These are phyloP conservation scores for Limnomonas spitsbergensis DNA, from an alignment of 139 green algal genomes.

Conservation along the genomic window DNA sequence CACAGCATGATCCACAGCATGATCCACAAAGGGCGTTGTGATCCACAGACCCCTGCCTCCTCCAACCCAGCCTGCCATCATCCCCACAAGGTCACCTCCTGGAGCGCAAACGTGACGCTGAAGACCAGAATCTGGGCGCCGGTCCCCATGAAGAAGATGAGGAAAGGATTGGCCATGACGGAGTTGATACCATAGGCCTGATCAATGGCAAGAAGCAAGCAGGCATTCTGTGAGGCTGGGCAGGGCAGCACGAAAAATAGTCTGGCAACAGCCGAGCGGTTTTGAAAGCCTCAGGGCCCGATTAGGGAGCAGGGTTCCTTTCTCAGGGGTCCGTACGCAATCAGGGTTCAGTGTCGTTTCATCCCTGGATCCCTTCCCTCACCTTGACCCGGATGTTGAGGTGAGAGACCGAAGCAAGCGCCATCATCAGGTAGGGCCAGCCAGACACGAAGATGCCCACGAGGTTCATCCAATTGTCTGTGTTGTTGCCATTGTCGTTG, in stretches of 20 bases:
- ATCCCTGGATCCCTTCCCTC: neutral
- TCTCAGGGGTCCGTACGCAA: neutral
- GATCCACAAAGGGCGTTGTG: too few species aligned
- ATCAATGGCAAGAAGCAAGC: too few species aligned
- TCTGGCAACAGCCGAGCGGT: too few species aligned
- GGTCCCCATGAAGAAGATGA: slow-evolving; percentile 37
- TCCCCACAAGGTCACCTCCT: neutral
- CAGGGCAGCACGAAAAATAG: too few species aligned
- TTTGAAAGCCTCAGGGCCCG: too few species aligned
- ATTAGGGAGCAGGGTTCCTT: neutral
- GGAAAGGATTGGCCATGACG: slow-evolving; percentile 23
- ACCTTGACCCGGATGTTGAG: slow-evolving; percentile 29
- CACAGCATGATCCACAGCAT: too few species aligned
- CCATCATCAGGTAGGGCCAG: slow-evolving; percentile 32
- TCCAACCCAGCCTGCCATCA: neutral
- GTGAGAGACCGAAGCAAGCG: slow-evolving; percentile 19
- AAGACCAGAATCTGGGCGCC: slow-evolving; percentile 26
- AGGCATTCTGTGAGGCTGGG: neutral
- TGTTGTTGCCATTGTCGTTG: slow-evolving; percentile 51
- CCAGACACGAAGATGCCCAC: neutral
- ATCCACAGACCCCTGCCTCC: neutral
- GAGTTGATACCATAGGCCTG: too few species aligned
- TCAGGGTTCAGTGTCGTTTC: too few species aligned
- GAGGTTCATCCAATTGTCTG: slow-evolving; percentile 46
- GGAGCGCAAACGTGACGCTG: slow-evolving; percentile 15